Base-by-base conservation (phyloP, 768 basidiomycete species). In the Russula emetica region DNA sequence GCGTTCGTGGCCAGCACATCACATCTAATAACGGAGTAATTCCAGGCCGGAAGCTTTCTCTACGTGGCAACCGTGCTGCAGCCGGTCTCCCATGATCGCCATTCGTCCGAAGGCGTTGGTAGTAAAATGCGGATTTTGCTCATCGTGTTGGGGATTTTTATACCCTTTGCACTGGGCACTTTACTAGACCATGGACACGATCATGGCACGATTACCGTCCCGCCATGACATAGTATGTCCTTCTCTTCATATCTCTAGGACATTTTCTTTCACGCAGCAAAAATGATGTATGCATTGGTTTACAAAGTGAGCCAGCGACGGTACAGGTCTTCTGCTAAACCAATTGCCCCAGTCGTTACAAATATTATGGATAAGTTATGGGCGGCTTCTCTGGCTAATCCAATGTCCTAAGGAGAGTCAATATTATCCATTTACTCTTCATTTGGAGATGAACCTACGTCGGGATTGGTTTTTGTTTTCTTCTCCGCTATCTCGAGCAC, bases 41-140 rank as follows among this genome's bases (percentile, higher is more conserved):
- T 38, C 49, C 60, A 94, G 92, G 94, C 92, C 51, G 94, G 94
- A 10, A 94, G 92, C 3, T 97, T 97, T 76, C 79, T 98, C 44
- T 97, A 96, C 71, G 95, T 98, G 10, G 93, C 94, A 1, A 94
- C 94, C 1, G 87, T 92, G 45, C 78, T 94, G n/a, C 91, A 92
- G 70, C 84, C 89, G 2, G 81, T 87, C 36, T 85, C 87, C 36
- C 78, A 61, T 47, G 36, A 67, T n/a, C 50, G 40, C 38, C 47
- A 53, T 9, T 52, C 61, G 13, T 22, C 56, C 18, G 68, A 67
- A 24, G 66, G 38, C 10, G 50, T 67, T 6, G 42, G 68, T 18
- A 55, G 53, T 2, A 67, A 47, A 55, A 59, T n/a, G 51, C 62
- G 68, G n/a, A 63, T 61, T 20, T 30, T 47, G 22, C 59, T 69